phyloP scores from a whole-genome alignment of 805 yeast genomes.

The Teunomyces cretensis region DNA sequence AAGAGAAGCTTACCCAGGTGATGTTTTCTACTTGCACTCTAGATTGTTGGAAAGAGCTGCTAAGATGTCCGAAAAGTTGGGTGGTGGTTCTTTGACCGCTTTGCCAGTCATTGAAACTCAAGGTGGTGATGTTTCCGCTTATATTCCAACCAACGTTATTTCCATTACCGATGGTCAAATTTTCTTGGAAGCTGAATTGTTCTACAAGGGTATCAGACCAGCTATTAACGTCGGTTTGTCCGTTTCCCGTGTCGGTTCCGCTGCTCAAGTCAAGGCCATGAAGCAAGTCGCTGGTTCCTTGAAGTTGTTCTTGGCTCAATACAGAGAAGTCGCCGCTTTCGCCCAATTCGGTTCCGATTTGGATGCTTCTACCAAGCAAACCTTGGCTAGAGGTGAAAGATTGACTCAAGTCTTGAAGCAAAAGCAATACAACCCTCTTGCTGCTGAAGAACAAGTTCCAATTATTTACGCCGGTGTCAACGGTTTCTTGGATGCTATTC shows the following conservation, averaged over 20 bases:
- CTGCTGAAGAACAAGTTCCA: constrained; percentile 99
- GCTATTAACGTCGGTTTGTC: constrained; percentile 99
- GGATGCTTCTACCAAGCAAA: constrained; percentile 99
- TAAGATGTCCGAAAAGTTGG: constrained; percentile 85
- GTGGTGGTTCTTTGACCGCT: constrained; percentile 95
- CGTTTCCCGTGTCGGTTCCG: constrained; percentile 99
- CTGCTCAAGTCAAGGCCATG: constrained; percentile 99
- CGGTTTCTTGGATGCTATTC: constrained; percentile 92
- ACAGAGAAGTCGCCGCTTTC: constrained; percentile 99
- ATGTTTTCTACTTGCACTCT: constrained; percentile 93
- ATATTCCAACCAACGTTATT: constrained; percentile 96
- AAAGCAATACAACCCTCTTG: constrained; percentile 93
- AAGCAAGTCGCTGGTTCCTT: constrained; percentile 99
- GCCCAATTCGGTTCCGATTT: constrained; percentile 99
- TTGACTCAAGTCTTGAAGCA: constrained; percentile 98
- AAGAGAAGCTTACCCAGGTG: constrained; percentile 97
- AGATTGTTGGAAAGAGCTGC: constrained; percentile 97
- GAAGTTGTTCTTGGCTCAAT: constrained; percentile 99
- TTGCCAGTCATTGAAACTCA: constrained; percentile 96
- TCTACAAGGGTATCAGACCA: constrained; percentile 99
- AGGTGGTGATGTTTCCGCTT: constrained; percentile 99
- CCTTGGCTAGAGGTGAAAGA: constrained; percentile 99
- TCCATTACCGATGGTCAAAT: constrained; percentile 97
- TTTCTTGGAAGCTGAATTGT: constrained; percentile 98
- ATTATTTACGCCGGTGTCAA: constrained; percentile 99